These are phyloP conservation scores for Symbiodinium pilosum DNA, from an alignment of 73 alveolate genomes.

Conservation along the genomic window DNA sequence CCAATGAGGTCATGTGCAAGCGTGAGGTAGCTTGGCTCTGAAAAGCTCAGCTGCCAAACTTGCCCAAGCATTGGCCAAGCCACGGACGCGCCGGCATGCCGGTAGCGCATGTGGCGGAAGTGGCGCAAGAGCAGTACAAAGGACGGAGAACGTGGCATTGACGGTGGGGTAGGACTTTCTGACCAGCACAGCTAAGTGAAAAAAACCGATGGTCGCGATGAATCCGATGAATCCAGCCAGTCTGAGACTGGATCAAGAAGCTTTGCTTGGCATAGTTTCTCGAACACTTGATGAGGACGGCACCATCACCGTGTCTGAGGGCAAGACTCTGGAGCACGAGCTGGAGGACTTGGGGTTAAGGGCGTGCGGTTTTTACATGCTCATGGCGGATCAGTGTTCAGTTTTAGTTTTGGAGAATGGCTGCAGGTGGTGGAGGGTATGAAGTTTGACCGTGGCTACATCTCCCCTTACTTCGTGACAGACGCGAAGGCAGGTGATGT, in stretches of 20 bases:
- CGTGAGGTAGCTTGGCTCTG: too few relatives aligned
- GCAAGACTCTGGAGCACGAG: slow-evolving; percentile 99
- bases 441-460: slow-evolving; percentile 99
- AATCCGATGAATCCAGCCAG: too few relatives aligned
- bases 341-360: slow-evolving; percentile 98
- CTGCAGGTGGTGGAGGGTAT: slow-evolving; percentile 98
- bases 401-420: background rate
- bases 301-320: slow-evolving; percentile 98
- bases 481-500: slow-evolving; percentile 98
- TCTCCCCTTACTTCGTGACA: slow-evolving; percentile 99
- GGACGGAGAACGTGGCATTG: background rate
- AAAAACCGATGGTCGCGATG: too few relatives aligned
- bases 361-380: background rate
- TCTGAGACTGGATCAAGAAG: too few relatives aligned
- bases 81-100: too few relatives aligned
- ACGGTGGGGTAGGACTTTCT: background rate
- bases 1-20: too few relatives aligned
- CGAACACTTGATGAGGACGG: slow-evolving; percentile 97
- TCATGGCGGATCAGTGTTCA: background rate
- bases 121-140: background rate
- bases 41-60: too few relatives aligned
- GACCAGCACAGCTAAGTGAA: too few relatives aligned
- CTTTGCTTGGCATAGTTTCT: too few relatives aligned
- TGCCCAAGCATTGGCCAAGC: too few relatives aligned
- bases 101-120: too few relatives aligned